A percentile compares a stretch with the other conserved stretches of the same genome.
phyloP scores from a whole-genome alignment of 1,284 basidiomycete species.

The Quambalaria eucalypti region DNA sequence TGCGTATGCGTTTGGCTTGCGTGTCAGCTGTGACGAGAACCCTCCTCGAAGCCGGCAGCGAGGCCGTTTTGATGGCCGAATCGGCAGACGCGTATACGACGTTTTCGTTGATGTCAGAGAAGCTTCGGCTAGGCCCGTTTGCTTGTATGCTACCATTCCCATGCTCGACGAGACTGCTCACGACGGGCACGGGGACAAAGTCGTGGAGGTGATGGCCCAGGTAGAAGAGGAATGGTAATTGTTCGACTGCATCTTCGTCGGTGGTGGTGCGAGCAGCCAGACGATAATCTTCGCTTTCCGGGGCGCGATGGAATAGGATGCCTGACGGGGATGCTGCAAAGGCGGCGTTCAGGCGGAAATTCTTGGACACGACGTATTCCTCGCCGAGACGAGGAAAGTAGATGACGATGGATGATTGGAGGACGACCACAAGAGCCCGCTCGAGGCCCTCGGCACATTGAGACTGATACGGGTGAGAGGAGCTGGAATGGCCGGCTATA shows the following conservation, averaged over 20 bases:
- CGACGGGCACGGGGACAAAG: constrained; percentile 22
- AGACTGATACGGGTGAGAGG: not conserved
- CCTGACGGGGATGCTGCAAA: constrained; percentile 21
- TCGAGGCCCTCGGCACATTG: not conserved
- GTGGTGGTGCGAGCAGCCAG: not conserved
- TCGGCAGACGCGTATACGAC: too few relatives aligned
- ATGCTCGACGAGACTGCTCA: too few relatives aligned
- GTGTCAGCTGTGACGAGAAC: constrained; percentile 1
- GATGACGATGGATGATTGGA: constrained; percentile 23
- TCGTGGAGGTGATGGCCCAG: constrained; percentile 32
- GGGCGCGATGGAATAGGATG: constrained; percentile 26
- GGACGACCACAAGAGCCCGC: constrained; percentile 17
- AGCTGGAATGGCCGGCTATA: not conserved
- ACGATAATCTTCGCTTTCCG: constrained; percentile 17
- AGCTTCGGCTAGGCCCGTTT: too few relatives aligned
- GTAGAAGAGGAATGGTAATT: constrained; percentile 30
- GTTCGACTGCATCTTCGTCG: constrained; percentile 7
- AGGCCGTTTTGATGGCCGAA: not conserved
- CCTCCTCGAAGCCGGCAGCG: not conserved
- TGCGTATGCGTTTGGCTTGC: not conserved
- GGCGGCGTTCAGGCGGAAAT: not conserved
- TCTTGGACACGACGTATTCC: constrained; percentile 12
- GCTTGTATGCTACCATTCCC: too few relatives aligned
- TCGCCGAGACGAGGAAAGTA: constrained; percentile 28
- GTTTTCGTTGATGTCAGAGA: too few relatives aligned